Evolutionary conservation across 352 stramenopile species (phyloP).

Genomic region (Phytopythium vexans): DNA sequence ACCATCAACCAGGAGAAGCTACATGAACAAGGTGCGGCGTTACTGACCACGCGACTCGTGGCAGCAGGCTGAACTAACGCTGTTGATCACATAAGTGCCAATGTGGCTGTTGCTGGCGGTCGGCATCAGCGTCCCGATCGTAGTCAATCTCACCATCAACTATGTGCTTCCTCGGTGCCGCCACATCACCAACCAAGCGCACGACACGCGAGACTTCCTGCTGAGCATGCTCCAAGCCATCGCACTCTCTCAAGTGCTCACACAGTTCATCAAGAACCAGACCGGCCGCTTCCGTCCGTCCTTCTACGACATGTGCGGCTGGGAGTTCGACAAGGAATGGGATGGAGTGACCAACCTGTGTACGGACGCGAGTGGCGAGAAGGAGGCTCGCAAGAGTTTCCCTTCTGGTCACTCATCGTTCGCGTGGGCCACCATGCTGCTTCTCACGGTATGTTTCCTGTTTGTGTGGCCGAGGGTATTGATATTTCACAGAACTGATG

Average conservation of each 20-base stretch:
- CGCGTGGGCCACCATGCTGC: constrained; percentile 66
- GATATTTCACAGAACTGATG: not conserved
- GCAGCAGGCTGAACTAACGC: not conserved
- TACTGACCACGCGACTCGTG: not conserved
- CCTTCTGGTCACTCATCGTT: constrained; percentile 66
- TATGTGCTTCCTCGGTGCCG: not conserved
- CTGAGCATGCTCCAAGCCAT: constrained; percentile 60
- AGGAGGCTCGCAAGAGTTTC: constrained; percentile 67
- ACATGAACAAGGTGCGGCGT: constrained; percentile 29
- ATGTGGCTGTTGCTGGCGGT: constrained; percentile 2
- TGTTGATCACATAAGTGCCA: not conserved
- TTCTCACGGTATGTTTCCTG: constrained; percentile 47
- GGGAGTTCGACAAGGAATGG: not conserved
- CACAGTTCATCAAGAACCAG: constrained; percentile 77
- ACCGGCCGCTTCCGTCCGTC: not conserved
- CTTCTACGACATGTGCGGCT: not conserved
- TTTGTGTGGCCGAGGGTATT: too few species aligned
- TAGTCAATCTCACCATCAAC: constrained; percentile 33
- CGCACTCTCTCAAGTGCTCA: constrained; percentile 47
- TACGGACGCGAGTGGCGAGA: constrained; percentile 35
- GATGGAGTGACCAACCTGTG: constrained; percentile 64
- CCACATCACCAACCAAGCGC: too few species aligned
- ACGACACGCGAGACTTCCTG: constrained; percentile 78
- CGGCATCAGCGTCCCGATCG: constrained; percentile 26
- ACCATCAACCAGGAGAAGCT: constrained; percentile 47